Conservation (phyloP, 2,329 filamentous ascomycete species). For the Phialophora expanda region DNA sequence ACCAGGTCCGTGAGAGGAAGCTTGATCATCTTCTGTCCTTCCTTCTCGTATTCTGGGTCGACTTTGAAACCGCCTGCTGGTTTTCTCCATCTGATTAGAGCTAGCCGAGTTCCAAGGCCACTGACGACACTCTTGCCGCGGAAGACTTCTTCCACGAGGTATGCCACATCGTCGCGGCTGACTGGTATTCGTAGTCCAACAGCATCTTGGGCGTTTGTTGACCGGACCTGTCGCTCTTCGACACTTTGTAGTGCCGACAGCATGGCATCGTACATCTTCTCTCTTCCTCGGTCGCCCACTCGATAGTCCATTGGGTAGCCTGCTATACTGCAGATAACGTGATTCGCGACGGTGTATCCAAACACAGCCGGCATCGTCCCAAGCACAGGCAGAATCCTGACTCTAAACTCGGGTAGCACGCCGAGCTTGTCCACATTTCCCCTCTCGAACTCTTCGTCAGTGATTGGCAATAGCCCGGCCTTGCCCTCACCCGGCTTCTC, state of each 20-base stretch:
- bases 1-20: conserved; percentile 75
- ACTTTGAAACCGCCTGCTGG: conserved; percentile 65
- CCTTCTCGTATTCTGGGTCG: conserved; percentile 62
- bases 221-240: conserved; percentile 75
- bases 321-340: conserved; percentile 80
- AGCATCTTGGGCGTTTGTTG: conserved; percentile 53
- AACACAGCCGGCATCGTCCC: conserved; percentile 98
- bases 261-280: conserved; percentile 91
- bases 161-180: conserved; percentile 79
- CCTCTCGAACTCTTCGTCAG: conserved; percentile 86
- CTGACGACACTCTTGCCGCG: conserved; percentile 81
- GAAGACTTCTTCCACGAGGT: conserved; percentile 88
- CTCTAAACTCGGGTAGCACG: conserved; percentile 88
- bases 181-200: conserved; percentile 80
- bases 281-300: conserved; percentile 76
- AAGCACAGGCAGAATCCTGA: conserved; percentile 90
- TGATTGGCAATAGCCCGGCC: conserved; percentile 81
- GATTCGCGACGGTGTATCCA: conserved; percentile 87
- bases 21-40: conserved; percentile 78
- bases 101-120: conserved; percentile 77
- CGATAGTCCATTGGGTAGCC: conserved; percentile 85
- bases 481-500: conserved; percentile 91
- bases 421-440: conserved; percentile 85
- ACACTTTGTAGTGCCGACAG: conserved; percentile 74
- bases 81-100: conserved; percentile 78